These are phyloP conservation scores for Fusarium odoratissimum DNA, from an alignment of 2,329 filamentous ascomycete genomes.

Conservation along the genomic window DNA sequence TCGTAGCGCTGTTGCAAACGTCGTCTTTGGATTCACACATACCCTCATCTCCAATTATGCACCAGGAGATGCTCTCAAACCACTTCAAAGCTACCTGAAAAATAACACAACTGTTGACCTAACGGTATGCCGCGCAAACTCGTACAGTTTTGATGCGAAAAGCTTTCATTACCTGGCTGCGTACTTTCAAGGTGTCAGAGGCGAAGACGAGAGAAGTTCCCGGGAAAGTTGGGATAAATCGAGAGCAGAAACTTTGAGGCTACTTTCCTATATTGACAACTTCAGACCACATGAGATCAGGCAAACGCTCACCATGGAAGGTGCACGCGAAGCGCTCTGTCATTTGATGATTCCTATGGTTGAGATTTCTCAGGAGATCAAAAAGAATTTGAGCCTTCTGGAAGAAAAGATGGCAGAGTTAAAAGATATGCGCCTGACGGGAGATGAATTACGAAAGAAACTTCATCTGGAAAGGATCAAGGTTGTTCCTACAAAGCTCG, in stretches of 20 bases:
- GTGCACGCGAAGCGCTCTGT: conserved; percentile 2
- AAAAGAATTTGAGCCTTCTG: conserved; percentile 2
- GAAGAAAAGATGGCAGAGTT: conserved; percentile 7
- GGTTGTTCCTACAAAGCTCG: background rate
- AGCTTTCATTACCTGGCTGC: conserved; percentile 32
- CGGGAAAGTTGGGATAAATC: conserved; percentile 36
- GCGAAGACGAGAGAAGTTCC: background rate
- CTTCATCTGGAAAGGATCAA: conserved; percentile 11
- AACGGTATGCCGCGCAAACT: background rate
- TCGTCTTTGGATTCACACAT: conserved; percentile 34
- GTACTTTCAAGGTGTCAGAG: background rate
- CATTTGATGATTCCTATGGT: conserved; percentile 35
- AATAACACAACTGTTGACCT: background rate
- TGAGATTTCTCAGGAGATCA: conserved; percentile 15
- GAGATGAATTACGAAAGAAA: background rate
- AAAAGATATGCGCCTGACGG: background rate
- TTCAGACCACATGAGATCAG: conserved; percentile 28
- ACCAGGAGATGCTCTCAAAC: background rate
- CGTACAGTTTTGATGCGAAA: conserved; percentile 34
- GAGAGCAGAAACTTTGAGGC: conserved; percentile 10
- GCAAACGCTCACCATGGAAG: conserved; percentile 37
- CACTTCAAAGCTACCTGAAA: conserved; percentile 2
- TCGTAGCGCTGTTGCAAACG: conserved; percentile 22
- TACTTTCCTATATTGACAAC: conserved; percentile 7
- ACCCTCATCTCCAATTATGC: conserved; percentile 15